Evolutionary conservation across 352 stramenopile species (phyloP).

Genomic region (Thraustochytrium striatum): DNA sequence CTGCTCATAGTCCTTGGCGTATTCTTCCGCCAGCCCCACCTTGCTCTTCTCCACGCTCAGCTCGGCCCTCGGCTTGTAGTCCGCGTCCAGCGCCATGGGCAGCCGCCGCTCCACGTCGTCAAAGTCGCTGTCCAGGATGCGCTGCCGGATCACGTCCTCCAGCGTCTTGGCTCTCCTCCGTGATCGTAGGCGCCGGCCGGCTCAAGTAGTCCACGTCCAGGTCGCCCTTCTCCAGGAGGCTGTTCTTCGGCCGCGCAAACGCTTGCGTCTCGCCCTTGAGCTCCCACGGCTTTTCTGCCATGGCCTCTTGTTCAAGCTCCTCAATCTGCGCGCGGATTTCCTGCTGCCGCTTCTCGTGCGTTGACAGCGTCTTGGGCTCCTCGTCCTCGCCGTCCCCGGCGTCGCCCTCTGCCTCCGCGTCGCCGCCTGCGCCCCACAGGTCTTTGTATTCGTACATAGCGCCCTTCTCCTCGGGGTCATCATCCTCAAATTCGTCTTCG

Average conservation of each 20-base stretch:
- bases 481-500: background rate
- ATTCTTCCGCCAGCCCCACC: conserved; percentile 80
- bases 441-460: background rate
- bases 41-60: conserved; percentile 82
- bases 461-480: background rate
- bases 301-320: conserved; percentile 71
- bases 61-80: conserved; percentile 65
- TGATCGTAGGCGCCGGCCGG: conserved; percentile 77
- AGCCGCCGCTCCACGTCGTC: conserved; percentile 84
- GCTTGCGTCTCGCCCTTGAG: conserved; percentile 77
- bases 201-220: conserved; percentile 76
- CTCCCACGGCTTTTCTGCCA: conserved; percentile 76
- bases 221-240: conserved; percentile 71
- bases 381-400: background rate
- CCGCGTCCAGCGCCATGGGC: conserved; percentile 24
- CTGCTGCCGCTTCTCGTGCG: conserved; percentile 37
- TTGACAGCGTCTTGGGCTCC: conserved; percentile 8
- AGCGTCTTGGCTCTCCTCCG: conserved; percentile 75
- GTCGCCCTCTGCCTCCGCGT: background rate
- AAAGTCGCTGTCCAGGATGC: conserved; percentile 78
- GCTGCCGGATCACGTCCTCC: conserved; percentile 84
- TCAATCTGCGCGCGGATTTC: conserved; percentile 64
- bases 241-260: conserved; percentile 73
- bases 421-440: background rate
- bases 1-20: conserved; percentile 86